Percentiles rank a stretch among this genome's conserved stretches.
These are phyloP conservation scores for Daedalea quercina DNA, from an alignment of 768 basidiomycete genomes.

Conservation along the genomic window DNA sequence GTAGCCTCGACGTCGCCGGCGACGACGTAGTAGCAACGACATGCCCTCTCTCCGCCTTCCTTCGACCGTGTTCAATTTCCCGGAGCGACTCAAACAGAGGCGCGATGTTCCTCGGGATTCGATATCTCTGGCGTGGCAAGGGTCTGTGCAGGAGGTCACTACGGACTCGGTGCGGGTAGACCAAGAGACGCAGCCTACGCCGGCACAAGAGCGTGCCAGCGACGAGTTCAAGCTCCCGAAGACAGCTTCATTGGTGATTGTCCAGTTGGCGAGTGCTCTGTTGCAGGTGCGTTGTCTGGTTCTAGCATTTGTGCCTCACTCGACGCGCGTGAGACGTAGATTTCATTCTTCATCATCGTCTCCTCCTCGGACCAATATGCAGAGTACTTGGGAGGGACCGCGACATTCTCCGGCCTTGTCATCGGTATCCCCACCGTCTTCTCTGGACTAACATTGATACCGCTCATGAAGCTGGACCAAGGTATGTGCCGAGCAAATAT, in stretches of 20 bases:
- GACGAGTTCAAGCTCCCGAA: constrained; percentile 44
- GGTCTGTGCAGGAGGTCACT: background rate
- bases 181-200: background rate
- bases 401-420: constrained; percentile 63
- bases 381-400: constrained; percentile 52
- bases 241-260: constrained; percentile 36
- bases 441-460: constrained; percentile 51
- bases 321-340: constrained; percentile 25
- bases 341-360: constrained; percentile 65
- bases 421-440: constrained; percentile 64
- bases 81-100: background rate
- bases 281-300: constrained; percentile 34
- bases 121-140: background rate
- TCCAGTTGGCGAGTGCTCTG: constrained; percentile 36
- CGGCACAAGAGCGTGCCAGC: background rate
- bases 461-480: constrained; percentile 47
- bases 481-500: constrained; percentile 28
- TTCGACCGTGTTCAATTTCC: background rate
- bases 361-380: constrained; percentile 62
- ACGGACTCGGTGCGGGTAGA: background rate
- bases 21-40: too few relatives aligned
- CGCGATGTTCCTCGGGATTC: background rate
- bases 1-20: too few relatives aligned
- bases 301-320: background rate
- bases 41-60: background rate